Percentiles rank a stretch among this genome's conserved stretches.
Evolutionary conservation across 1,284 basidiomycete species (phyloP).

Genomic region (Ceratobasidium sp.): DNA sequence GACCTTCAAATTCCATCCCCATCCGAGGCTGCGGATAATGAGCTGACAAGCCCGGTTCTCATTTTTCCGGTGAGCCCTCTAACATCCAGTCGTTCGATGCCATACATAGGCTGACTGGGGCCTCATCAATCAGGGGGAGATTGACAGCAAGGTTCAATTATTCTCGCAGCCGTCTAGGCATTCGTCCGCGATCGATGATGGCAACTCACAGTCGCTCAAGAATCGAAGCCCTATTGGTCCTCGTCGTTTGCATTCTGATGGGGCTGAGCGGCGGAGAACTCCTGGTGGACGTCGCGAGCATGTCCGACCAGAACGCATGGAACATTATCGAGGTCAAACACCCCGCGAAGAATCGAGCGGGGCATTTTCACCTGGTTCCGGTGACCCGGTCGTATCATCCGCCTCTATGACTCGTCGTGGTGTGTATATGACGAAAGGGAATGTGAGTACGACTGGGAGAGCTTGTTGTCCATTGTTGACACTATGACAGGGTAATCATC

Average conservation of each 20-base stretch:
- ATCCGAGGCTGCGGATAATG: no score
- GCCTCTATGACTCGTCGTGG: background rate
- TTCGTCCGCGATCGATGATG: background rate
- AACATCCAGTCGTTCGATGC: background rate
- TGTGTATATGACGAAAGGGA: conserved; percentile 7
- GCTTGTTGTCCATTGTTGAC: background rate
- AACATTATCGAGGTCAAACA: background rate
- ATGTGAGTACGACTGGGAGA: background rate
- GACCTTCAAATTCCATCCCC: no score
- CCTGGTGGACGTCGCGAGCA: background rate
- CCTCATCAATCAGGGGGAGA: background rate
- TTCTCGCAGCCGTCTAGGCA: background rate
- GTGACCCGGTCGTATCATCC: background rate
- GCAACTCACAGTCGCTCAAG: background rate
- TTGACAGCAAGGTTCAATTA: background rate
- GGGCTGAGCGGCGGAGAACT: no score
- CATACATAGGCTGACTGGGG: no score
- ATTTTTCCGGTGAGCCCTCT: background rate
- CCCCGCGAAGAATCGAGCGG: no score
- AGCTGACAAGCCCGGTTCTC: no score
- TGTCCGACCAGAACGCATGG: background rate
- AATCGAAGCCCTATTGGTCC: background rate
- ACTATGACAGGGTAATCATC: conserved; percentile 4
- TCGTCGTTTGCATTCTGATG: background rate
- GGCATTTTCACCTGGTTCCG: background rate